Base-by-base conservation (phyloP, 2,329 filamentous ascomycete species). In the Botrytis aclada region DNA sequence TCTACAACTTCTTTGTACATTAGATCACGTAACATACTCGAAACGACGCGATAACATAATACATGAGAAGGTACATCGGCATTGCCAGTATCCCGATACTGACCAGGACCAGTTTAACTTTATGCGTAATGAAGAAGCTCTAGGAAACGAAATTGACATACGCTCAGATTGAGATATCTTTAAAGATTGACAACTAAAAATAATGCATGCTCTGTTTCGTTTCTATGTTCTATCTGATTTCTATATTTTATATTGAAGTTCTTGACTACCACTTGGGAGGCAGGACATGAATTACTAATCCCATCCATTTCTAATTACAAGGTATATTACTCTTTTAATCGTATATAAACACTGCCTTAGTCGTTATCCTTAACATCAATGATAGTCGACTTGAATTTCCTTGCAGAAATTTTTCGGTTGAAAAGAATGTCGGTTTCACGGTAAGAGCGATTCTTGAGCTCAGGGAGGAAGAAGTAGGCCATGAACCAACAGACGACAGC, bases 281-380 rank as follows among this genome's bases (percentile, higher is more conserved):
- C 22, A 47, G 25, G 22, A 22, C 22, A 51, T 4, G 10, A 51
- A 51, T 51, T 1, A 51, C 47, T 1, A 47, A 5, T 25, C 45
- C 45, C 47, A 14, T 25, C 25, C 47, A 51, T n/a, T 51, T 51
- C 12, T 51, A n/a, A 51, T 51, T 51, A 51, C 12, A 51, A n/a
- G 10, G 4, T 51, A 14, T 51, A n/a, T 51, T 14, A 51, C 22
- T 51, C 12, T 7, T 51, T 51, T 14, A 6, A n/a, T 6, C 12
- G 14, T 51, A 16, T 51, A 51, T 12, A 2, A 51, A 51, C 10
- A 51, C 25, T 10, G 12, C 4, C 8, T 66, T 90, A 92, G 84
- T 90, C 86, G 80, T 92, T 88, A 78, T 89, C 89, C 34, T 86
- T 80, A 71, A 90, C 81, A 78, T 90, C 86, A 80, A 92, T 77